Base-by-base conservation (phyloP, 148 eudicot genomes). In the Rhododendron simsii region DNA sequence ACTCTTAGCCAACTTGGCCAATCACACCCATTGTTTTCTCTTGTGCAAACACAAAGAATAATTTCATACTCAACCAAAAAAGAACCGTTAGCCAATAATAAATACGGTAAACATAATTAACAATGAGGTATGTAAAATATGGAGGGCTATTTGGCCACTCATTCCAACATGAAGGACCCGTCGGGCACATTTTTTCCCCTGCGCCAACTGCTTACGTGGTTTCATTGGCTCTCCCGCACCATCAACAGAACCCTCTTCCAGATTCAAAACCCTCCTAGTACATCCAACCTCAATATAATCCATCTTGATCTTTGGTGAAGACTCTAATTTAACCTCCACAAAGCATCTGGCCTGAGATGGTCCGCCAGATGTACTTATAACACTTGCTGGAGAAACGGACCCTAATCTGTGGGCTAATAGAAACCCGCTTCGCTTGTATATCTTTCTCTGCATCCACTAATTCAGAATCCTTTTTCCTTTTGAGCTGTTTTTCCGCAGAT, bases 361-460 rank as follows among this genome's bases (percentile, higher is more conserved):
- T 74, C 84, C 81, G 44, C 80, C 91, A 78, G 87, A 84, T 76
- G 85, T 78, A 65, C 91, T 89, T 65, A 84, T 85, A 85, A 76
- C 78, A 87, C 91, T 86, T 80, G 91, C 93, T 13, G 93, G 91
- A 78, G 94, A 91, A 81, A 86, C 83, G 79, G 90, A 87, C 61
- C 87, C 93, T 26, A 83, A 55, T 86, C 65, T 88, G 90, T 12
- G 94, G 96, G 87, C 96, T 92, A n/a, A 91, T 82, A 51, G 93
- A 92, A 81, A 91, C 92, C 87, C 90, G 91, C 83, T 92, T 94
- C 74, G 77, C 90, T 35, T 86, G 86, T 55, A 81, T 89, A 50
- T 90, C 82, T 20, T 89, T 87, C n/a, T 87, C 90, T 57, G 83
- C 47, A 63, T 85, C 90, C 44, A 79, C 89, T 81, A 51, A 83